Evolutionary conservation across 1,139 yeast genomes (phyloP).

Genomic region (Lodderomyces parapsilosis): DNA sequence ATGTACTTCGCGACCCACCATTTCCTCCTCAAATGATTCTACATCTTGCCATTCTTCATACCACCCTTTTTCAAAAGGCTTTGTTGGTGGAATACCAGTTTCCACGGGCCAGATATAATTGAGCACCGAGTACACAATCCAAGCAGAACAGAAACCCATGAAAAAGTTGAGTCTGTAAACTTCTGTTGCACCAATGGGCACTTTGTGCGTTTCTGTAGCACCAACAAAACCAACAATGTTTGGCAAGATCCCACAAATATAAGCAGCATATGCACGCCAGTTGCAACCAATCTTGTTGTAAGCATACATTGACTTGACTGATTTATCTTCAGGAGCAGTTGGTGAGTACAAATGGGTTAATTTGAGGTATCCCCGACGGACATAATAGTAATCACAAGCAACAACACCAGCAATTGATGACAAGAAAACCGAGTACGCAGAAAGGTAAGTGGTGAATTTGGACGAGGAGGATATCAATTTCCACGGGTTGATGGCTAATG

Average conservation of each 20-base stretch:
- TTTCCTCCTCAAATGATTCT: conserved; percentile 57
- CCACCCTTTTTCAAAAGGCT: conserved; percentile 60
- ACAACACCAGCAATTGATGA: conserved; percentile 87
- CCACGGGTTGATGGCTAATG: conserved; percentile 87
- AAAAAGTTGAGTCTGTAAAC: conserved; percentile 74
- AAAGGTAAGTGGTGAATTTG: conserved; percentile 78
- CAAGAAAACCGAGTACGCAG: conserved; percentile 84
- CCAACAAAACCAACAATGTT: conserved; percentile 90
- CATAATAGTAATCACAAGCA: conserved; percentile 71
- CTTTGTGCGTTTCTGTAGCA: conserved; percentile 59
- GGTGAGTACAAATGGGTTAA: conserved; percentile 61
- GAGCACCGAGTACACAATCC: conserved; percentile 47
- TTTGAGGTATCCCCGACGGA: conserved; percentile 70
- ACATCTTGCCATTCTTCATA: conserved; percentile 60
- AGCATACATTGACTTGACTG: conserved; percentile 46
- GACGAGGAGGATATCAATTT: conserved; percentile 71
- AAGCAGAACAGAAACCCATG: conserved; percentile 66
- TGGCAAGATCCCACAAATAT: conserved; percentile 72
- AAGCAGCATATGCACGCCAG: conserved; percentile 79
- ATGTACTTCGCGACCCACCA: conserved; percentile 33
- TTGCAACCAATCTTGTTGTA: conserved; percentile 65
- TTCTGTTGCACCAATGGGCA: conserved; percentile 77
- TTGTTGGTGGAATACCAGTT: conserved; percentile 51
- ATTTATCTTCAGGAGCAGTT: conserved; percentile 32
- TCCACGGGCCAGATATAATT: conserved; percentile 57